A percentile compares a stretch with the other conserved stretches of the same genome.
Evolutionary conservation across 73 alveolate species (phyloP).

Genomic region (Paramecium tetraurelia): DNA sequence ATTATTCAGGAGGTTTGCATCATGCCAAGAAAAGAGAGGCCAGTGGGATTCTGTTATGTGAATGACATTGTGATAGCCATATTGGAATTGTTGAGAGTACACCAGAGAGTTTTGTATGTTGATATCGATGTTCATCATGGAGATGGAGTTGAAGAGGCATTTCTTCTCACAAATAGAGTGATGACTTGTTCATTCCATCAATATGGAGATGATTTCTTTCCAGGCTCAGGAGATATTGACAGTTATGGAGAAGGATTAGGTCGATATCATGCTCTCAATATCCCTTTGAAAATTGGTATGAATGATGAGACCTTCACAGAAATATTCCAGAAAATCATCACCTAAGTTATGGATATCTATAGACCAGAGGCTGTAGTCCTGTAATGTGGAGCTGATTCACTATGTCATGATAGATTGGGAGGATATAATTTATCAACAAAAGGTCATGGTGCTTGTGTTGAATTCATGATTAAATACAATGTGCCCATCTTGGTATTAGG

Average conservation of each 20-base stretch:
- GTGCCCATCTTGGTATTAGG: conserved; percentile 94
- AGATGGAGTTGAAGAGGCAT: conserved; percentile 99
- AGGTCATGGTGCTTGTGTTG: conserved; percentile 98
- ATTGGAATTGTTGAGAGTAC: conserved; percentile 91
- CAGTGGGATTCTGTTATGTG: conserved; percentile 96
- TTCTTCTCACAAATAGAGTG: conserved; percentile 91
- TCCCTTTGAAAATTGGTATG: conserved; percentile 94
- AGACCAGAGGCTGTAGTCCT: conserved; percentile 93
- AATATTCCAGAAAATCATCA: conserved; percentile 81
- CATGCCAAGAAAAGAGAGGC: conserved; percentile 98
- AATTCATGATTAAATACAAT: conserved; percentile 81
- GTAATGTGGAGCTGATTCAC: conserved; percentile 98
- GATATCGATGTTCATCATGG: conserved; percentile 99
- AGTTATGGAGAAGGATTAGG: conserved; percentile 94
- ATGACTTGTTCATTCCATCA: conserved; percentile 96
- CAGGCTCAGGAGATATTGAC: conserved; percentile 95
- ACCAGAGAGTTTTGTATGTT: conserved; percentile 92
- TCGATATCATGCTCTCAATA: conserved; percentile 90
- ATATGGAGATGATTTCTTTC: conserved; percentile 98
- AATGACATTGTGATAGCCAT: conserved; percentile 96
- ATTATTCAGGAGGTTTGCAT: conserved; percentile 99
- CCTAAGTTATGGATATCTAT: conserved; percentile 79
- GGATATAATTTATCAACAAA: conserved; percentile 89
- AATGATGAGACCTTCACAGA: conserved; percentile 85
- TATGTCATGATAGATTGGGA: conserved; percentile 94